A percentile compares a stretch with the other conserved stretches of the same genome.
These are phyloP conservation scores for Sphaerulina vaccinii DNA, from an alignment of 2,329 filamentous ascomycete genomes.

Conservation along the genomic window DNA sequence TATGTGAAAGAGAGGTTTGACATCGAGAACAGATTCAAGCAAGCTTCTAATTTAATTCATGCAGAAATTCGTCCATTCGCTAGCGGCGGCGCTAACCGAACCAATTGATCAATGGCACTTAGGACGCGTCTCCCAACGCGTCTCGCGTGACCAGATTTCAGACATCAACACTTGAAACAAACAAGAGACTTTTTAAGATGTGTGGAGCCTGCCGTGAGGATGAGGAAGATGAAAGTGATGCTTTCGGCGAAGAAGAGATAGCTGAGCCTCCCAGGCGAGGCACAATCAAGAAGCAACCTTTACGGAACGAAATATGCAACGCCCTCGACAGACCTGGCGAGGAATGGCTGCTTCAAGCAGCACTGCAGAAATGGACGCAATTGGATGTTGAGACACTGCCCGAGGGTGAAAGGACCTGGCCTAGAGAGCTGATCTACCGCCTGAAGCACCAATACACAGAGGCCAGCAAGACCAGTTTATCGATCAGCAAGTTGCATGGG, in stretches of 20 bases:
- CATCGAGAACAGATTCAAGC: too few relatives aligned
- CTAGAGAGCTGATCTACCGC: too few relatives aligned
- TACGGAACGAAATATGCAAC: not conserved
- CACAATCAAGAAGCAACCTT: not conserved
- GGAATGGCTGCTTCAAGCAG: not conserved
- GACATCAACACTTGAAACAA: not conserved
- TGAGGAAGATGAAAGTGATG: not conserved
- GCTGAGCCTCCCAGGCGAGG: not conserved
- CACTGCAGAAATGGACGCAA: not conserved
- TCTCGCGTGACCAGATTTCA: not conserved
- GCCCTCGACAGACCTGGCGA: not conserved
- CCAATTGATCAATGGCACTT: too few relatives aligned
- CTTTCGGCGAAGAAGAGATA: not conserved
- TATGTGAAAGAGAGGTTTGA: too few relatives aligned
- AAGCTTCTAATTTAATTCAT: too few relatives aligned
- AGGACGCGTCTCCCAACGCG: too few relatives aligned
- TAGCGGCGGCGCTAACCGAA: too few relatives aligned
- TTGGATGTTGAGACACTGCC: not conserved
- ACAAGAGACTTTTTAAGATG: not conserved
- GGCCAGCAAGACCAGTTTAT: too few relatives aligned
- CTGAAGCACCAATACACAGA: too few relatives aligned
- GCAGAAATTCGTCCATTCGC: too few relatives aligned
- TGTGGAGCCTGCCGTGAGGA: not conserved
- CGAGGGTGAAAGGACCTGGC: too few relatives aligned
- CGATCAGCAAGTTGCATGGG: too few relatives aligned